Evolutionary conservation across 169 alveolate genomes (phyloP), one percentile per base, ranked within the genome.

Genomic region (Eimeria falciformis): DNA sequence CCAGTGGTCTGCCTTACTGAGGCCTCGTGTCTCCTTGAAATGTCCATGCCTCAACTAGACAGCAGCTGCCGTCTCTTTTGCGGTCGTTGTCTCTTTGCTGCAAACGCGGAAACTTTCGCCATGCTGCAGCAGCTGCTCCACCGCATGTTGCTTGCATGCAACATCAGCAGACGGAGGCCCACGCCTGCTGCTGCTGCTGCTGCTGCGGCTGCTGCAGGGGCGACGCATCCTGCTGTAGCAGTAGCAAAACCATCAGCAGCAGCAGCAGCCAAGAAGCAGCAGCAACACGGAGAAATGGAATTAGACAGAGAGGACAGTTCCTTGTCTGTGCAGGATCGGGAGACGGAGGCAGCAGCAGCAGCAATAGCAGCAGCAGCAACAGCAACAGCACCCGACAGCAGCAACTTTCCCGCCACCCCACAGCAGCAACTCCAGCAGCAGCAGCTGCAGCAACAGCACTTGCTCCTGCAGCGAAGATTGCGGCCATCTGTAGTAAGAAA

Each of bases 121-220:
- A 78, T 78, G 88, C 47, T 78, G 68, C 88, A 78, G 88, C 71
- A 78, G 55, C 88, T 78, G 73, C 73, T 78, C 53, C 88, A 78
- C 37, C 88, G 88, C 33, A 78, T 78, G 88, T 71, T 78, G 73
- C 88, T 78, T 46, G 88, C 88, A 29, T 78, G 88, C 88, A 78
- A 53, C 71, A 78, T 50, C 50, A 78, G 88, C 88, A 47, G 88
- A 71, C 46, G 65, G 62, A 46, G 53, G 17, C 71, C 90, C 9
- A 33, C 79, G 21, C 40, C 75, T 33, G 37, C 79, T 18, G 62
- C 78, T n/a, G 79, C 90, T 7, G 90, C 90, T 27, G 90, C 65
- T 12, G 86, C 68, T 21, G 86, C 87, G 23, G 87, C 87, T 45
- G 87, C 87, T 23, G 71, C 68, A 5, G 58, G 43, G 5, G 43